Evolutionary conservation across 208 protist genomes (phyloP).

Genomic region (Sergeia podlipaevii): DNA sequence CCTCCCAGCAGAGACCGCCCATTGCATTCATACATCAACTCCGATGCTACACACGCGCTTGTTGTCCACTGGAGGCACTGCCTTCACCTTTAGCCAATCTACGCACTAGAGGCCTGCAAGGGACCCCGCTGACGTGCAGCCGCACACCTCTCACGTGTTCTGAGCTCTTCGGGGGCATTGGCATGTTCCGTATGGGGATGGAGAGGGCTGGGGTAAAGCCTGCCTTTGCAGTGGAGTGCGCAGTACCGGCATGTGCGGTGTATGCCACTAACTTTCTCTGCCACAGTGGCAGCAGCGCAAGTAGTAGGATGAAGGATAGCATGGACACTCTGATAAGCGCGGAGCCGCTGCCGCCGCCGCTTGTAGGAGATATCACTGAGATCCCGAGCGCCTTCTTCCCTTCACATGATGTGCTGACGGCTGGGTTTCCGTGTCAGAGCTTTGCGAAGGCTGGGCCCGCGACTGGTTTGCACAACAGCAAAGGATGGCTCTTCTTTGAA

Average conservation of each 20-base stretch:
- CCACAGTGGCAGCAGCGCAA: neutral
- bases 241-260: constrained; percentile 26
- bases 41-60: constrained; percentile 43
- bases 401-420: constrained; percentile 67
- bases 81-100: constrained; percentile 28
- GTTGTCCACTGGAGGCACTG: constrained; percentile 20
- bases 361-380: constrained; percentile 67
- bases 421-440: constrained; percentile 84
- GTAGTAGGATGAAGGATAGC: neutral
- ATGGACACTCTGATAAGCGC: neutral
- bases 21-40: constrained; percentile 36
- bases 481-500: constrained; percentile 76
- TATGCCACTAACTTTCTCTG: constrained; percentile 54
- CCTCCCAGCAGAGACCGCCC: constrained; percentile 3
- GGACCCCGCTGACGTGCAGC: neutral
- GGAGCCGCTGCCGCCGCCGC: neutral
- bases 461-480: constrained; percentile 34
- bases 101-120: constrained; percentile 2
- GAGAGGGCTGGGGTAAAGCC: constrained; percentile 46
- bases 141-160: constrained; percentile 48
- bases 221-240: constrained; percentile 67
- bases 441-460: constrained; percentile 62
- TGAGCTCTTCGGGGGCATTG: constrained; percentile 90
- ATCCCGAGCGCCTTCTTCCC: constrained; percentile 57
- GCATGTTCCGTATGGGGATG: constrained; percentile 78